A percentile compares a stretch with the other conserved stretches of the same genome.
Conservation (phyloP, 1,284 basidiomycete genomes). For the Cutaneotrichosporon sp. region DNA sequence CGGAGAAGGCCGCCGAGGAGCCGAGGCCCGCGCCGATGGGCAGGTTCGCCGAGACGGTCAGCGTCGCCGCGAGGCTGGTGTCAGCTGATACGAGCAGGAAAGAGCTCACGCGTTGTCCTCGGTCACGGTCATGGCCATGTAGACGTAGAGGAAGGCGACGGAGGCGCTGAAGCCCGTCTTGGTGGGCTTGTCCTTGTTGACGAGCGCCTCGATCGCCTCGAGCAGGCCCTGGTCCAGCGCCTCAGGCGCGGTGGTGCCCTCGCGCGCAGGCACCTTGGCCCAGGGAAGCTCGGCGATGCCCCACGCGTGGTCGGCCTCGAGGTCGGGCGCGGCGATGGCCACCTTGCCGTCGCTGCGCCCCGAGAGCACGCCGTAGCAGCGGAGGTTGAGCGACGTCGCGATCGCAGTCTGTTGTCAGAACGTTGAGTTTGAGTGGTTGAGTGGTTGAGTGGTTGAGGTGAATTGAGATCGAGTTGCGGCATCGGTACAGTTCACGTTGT, state of each 20-base stretch:
- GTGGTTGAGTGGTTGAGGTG: not conserved
- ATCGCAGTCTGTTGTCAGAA: conserved; percentile 72
- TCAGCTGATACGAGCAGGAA: not conserved
- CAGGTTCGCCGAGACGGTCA: conserved; percentile 84
- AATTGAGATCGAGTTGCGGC: not conserved
- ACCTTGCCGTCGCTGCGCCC: conserved; percentile 74
- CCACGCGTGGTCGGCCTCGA: conserved; percentile 82
- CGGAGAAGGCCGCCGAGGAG: conserved; percentile 93
- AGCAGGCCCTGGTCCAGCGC: conserved; percentile 70
- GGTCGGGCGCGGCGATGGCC: conserved; percentile 77
- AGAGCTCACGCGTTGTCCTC: conserved; percentile 60
- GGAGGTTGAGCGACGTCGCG: conserved; percentile 90
- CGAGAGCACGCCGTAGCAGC: conserved; percentile 85
- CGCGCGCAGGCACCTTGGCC: conserved; percentile 65
- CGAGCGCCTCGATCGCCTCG: conserved; percentile 61
- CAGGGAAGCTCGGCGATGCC: conserved; percentile 80
- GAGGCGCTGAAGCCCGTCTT: conserved; percentile 64
- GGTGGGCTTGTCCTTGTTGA: conserved; percentile 35
- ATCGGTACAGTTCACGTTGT: not conserved
- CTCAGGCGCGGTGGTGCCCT: conserved; percentile 58
- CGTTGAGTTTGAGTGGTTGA: not conserved
- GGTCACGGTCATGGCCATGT: conserved; percentile 70
- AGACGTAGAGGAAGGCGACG: conserved; percentile 90
- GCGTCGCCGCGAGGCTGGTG: conserved; percentile 59
- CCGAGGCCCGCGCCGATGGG: conserved; percentile 99